These are phyloP conservation scores for Acacia confusa DNA, from an alignment of 306 rosid species.

Conservation along the genomic window DNA sequence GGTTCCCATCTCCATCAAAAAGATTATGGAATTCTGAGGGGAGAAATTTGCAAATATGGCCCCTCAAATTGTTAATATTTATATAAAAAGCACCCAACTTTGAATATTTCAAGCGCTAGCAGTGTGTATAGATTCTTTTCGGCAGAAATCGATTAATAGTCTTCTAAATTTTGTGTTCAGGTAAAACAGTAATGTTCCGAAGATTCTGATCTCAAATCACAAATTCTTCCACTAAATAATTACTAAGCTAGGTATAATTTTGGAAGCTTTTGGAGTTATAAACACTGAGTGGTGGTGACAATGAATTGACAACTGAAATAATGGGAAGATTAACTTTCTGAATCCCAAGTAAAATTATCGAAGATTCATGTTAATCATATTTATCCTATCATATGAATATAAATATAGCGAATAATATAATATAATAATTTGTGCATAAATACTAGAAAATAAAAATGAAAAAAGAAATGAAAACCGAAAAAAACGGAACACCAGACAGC, in stretches of 20 bases:
- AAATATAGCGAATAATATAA: background rate
- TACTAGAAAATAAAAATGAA: no score
- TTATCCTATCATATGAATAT: background rate
- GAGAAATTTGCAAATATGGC: background rate
- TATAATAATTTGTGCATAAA: background rate
- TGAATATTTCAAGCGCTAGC: background rate
- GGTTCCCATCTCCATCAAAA: background rate
- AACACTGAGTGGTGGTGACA: background rate
- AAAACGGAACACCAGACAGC: background rate
- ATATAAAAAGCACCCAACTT: background rate
- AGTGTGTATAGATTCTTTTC: background rate
- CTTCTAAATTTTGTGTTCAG: background rate
- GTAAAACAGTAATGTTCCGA: background rate
- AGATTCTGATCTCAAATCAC: background rate
- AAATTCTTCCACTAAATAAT: background rate
- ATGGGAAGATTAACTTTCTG: background rate
- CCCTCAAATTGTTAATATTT: background rate
- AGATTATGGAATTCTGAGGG: background rate
- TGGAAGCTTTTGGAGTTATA: background rate
- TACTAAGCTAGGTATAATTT: background rate
- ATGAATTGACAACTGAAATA: background rate
- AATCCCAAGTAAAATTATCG: background rate
- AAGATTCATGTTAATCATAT: background rate
- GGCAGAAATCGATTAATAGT: background rate
- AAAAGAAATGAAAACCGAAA: background rate